Evolutionary conservation across 2,329 filamentous ascomycete genomes (phyloP).

Genomic region (Neonectria coccinea): DNA sequence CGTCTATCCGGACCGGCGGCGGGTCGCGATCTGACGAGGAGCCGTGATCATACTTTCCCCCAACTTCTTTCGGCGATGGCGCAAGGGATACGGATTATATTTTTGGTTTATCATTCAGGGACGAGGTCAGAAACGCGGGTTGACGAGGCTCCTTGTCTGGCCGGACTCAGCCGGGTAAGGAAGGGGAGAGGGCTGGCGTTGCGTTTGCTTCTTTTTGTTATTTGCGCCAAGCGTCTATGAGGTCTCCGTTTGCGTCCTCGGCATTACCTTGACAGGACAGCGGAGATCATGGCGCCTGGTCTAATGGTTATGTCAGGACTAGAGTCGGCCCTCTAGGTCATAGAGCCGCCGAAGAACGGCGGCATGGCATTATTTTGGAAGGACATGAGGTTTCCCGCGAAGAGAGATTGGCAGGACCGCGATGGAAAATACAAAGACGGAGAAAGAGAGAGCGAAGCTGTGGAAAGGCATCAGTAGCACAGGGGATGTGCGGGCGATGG

Average conservation of each 20-base stretch:
- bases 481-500: slow-evolving; percentile 11
- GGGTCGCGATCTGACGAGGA: slow-evolving; percentile 55
- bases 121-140: slow-evolving; percentile 28
- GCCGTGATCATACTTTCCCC: slow-evolving; percentile 45
- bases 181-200: slow-evolving; percentile 42
- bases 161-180: slow-evolving; percentile 36
- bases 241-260: slow-evolving; percentile 21
- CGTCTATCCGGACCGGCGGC: slow-evolving; percentile 56
- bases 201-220: slow-evolving; percentile 36
- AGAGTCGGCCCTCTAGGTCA: slow-evolving; percentile 38
- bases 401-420: slow-evolving; percentile 43
- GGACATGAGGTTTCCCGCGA: slow-evolving; percentile 15
- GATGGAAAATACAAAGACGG: slow-evolving; percentile 6
- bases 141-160: slow-evolving; percentile 31
- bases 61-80: slow-evolving; percentile 45
- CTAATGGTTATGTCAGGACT: slow-evolving; percentile 39
- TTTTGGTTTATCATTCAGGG: slow-evolving; percentile 36
- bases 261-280: slow-evolving; percentile 19
- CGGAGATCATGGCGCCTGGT: slow-evolving; percentile 30
- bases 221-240: slow-evolving; percentile 32
- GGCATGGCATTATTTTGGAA: slow-evolving; percentile 22
- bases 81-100: slow-evolving; percentile 36
- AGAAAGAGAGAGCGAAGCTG: slow-evolving; percentile 20
- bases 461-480: slow-evolving; percentile 25
- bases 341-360: slow-evolving; percentile 40